Evolutionary conservation across 257 asterid genomes (phyloP).

Genomic region (Solanum piurae): DNA sequence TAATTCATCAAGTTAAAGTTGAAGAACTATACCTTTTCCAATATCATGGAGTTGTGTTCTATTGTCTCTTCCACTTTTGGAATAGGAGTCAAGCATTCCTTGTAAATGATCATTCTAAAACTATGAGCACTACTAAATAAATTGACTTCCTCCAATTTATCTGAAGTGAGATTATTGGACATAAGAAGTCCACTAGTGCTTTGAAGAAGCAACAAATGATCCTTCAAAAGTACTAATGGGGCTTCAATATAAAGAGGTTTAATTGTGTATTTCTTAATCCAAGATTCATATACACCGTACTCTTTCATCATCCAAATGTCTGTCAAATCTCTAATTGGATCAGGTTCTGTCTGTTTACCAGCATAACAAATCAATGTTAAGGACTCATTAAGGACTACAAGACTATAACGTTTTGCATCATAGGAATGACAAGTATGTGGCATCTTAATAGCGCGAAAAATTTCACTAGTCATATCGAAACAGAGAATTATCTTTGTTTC

Average conservation of each 20-base stretch:
- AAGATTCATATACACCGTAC: neutral
- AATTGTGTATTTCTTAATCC: neutral
- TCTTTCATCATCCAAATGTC: no score
- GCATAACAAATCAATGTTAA: neutral
- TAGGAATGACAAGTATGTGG: neutral
- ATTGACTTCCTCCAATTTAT: neutral
- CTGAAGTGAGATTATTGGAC: neutral
- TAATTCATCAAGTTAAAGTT: neutral
- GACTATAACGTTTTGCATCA: neutral
- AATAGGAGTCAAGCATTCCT: neutral
- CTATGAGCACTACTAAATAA: neutral
- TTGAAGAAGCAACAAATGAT: neutral
- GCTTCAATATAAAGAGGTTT: neutral
- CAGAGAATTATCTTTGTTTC: neutral
- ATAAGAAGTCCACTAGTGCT: neutral
- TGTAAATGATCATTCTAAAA: neutral
- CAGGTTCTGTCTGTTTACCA: neutral
- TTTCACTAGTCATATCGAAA: neutral
- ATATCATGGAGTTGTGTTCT: neutral
- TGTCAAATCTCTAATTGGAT: neutral
- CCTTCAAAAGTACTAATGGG: neutral
- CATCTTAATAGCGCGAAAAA: neutral
- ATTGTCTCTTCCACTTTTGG: neutral
- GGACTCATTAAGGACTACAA: neutral
- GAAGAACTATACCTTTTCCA: neutral